These are phyloP conservation scores for Linum trigynum DNA, from an alignment of 345 rosid species.

Conservation along the genomic window DNA sequence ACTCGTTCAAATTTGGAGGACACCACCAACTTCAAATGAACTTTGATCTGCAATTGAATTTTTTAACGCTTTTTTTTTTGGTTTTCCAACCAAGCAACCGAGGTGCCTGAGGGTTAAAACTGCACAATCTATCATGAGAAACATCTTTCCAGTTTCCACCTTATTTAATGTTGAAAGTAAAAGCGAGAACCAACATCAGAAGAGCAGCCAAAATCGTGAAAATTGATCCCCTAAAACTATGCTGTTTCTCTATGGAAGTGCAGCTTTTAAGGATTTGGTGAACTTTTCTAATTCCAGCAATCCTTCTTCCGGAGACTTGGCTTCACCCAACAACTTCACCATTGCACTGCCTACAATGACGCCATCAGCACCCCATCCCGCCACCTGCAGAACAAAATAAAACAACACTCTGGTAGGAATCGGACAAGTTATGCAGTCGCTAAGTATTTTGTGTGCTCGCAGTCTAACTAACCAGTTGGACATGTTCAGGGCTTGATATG, in stretches of 20 bases:
- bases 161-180: no score
- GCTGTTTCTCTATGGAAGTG: slow-evolving; percentile 18
- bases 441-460: neutral
- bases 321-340: slow-evolving; percentile 63
- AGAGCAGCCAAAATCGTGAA: neutral
- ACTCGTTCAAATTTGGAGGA: no score
- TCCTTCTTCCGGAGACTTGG: slow-evolving; percentile 66
- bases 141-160: neutral
- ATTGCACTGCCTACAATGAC: slow-evolving; percentile 83
- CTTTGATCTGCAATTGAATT: no score
- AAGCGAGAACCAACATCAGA: neutral
- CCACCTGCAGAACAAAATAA: slow-evolving; percentile 29
- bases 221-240: neutral
- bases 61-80: no score
- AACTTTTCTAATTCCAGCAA: slow-evolving; percentile 47
- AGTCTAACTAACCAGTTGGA: slow-evolving; percentile 45
- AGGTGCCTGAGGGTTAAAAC: no score
- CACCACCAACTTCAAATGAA: no score
- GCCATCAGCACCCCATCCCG: slow-evolving; percentile 86
- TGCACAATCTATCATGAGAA: neutral
- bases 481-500: slow-evolving; percentile 74
- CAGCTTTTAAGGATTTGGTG: slow-evolving; percentile 58
- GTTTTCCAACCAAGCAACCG: no score
- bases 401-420: neutral
- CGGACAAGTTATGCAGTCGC: no score